Evolutionary conservation across 345 rosid genomes (phyloP).

Genomic region (Eucalyptus sp.): DNA sequence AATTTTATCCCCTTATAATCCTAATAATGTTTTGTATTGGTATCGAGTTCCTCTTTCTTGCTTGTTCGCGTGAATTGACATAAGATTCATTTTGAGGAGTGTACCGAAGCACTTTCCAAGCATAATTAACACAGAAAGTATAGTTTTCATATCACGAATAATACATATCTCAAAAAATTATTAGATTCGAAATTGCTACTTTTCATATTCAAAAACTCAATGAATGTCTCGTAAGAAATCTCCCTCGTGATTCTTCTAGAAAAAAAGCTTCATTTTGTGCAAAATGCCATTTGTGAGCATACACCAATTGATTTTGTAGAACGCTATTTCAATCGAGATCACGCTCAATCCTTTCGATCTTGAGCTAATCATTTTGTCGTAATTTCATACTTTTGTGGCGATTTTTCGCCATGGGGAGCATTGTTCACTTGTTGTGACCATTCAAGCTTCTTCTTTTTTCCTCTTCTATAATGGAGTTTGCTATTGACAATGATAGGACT

Average conservation of each 20-base stretch:
- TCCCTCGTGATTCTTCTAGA: rapidly evolving
- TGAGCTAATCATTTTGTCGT: rapidly evolving
- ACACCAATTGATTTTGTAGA: neutral
- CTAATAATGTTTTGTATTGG: neutral
- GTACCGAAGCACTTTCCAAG: neutral
- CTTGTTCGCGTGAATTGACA: neutral
- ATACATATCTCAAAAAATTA: neutral
- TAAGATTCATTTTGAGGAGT: neutral
- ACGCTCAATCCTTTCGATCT: neutral
- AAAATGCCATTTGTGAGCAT: neutral
- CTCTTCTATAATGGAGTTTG: neutral
- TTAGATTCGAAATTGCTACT: neutral
- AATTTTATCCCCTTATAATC: neutral
- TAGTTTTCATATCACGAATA: neutral
- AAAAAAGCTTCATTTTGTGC: neutral
- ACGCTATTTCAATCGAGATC: neutral
- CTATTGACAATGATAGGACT: neutral
- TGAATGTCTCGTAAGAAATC: neutral
- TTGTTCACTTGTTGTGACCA: neutral
- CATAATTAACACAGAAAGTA: neutral
- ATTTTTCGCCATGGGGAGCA: neutral
- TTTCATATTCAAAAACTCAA: neutral
- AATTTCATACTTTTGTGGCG: neutral
- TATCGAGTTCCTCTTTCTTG: neutral
- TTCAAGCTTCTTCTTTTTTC: neutral